A percentile compares a stretch with the other conserved stretches of the same genome.
Evolutionary conservation across 352 stramenopile genomes (phyloP).

Genomic region (Pythium graminicola): DNA sequence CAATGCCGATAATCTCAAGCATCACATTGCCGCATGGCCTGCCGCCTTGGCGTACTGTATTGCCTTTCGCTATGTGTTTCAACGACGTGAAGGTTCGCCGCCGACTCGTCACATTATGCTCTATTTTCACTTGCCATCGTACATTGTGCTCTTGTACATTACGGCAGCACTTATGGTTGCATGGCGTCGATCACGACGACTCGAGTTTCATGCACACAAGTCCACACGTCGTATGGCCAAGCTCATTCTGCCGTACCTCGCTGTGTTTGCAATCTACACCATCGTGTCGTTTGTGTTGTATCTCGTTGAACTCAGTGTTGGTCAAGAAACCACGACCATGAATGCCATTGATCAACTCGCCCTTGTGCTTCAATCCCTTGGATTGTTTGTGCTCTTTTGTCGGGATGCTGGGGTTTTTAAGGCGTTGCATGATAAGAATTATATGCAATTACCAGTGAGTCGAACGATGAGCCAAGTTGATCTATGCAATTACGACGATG

Average conservation of each 20-base stretch:
- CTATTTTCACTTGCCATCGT: conserved; percentile 61
- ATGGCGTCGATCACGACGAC: conserved; percentile 59
- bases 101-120: conserved; percentile 48
- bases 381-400: conserved; percentile 69
- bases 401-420: conserved; percentile 62
- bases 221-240: conserved; percentile 81
- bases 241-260: conserved; percentile 73
- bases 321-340: conserved; percentile 32
- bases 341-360: conserved; percentile 67
- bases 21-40: conserved; percentile 79
- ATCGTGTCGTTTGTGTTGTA: conserved; percentile 47
- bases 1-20: conserved; percentile 79
- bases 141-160: conserved; percentile 69
- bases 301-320: conserved; percentile 30
- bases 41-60: conserved; percentile 57
- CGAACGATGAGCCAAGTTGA: conserved; percentile 16
- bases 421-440: conserved; percentile 24
- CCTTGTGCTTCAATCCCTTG: conserved; percentile 63
- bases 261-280: conserved; percentile 52
- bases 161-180: conserved; percentile 43
- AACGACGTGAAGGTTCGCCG: conserved; percentile 16
- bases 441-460: conserved; percentile 28
- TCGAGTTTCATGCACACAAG: conserved; percentile 69
- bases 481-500: conserved; percentile 5
- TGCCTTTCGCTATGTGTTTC: conserved; percentile 59